Conservation (phyloP, 495 filamentous ascomycete genomes). For the Trichocladium uniseriatum region DNA sequence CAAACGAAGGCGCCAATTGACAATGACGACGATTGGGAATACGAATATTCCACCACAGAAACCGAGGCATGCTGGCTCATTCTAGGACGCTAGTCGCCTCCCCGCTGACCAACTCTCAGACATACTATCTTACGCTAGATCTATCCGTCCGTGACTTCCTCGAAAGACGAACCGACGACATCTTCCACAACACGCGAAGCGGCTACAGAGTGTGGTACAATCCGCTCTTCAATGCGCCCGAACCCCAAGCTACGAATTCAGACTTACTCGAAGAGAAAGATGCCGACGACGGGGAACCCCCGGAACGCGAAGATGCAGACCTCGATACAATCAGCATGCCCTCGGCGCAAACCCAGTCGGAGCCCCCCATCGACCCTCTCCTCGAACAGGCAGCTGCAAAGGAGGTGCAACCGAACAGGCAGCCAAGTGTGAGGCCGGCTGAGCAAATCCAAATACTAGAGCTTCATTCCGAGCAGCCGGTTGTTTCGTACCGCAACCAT, state of each 20-base stretch:
- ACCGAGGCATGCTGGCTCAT: slow-evolving; percentile 33
- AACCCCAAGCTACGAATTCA: slow-evolving; percentile 10
- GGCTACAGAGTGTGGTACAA: slow-evolving; percentile 32
- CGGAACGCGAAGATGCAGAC: slow-evolving; percentile 23
- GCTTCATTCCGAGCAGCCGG: slow-evolving; percentile 59
- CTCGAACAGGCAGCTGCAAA: slow-evolving; percentile 5
- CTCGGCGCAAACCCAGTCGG: neutral
- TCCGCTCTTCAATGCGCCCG: slow-evolving; percentile 23
- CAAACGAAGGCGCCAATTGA: slow-evolving; percentile 9
- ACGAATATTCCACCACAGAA: slow-evolving; percentile 48
- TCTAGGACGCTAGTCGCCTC: neutral
- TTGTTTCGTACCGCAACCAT: slow-evolving; percentile 64
- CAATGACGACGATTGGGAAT: slow-evolving; percentile 47
- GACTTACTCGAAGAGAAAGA: slow-evolving; percentile 23
- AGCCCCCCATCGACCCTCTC: slow-evolving; percentile 14
- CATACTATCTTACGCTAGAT: slow-evolving; percentile 48
- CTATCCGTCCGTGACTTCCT: slow-evolving; percentile 43
- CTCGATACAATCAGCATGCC: slow-evolving; percentile 19
- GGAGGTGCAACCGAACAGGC: neutral
- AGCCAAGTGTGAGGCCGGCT: neutral
- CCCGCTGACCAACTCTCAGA: slow-evolving; percentile 24
- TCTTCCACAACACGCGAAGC: slow-evolving; percentile 22
- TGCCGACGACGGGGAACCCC: slow-evolving; percentile 21
- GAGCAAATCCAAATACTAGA: slow-evolving; percentile 67
- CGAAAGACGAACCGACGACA: slow-evolving; percentile 24